Percentiles rank a stretch among this genome's conserved stretches.
Conservation (phyloP, 2,329 filamentous ascomycete genomes). For the Trichocomaceae sp. region DNA sequence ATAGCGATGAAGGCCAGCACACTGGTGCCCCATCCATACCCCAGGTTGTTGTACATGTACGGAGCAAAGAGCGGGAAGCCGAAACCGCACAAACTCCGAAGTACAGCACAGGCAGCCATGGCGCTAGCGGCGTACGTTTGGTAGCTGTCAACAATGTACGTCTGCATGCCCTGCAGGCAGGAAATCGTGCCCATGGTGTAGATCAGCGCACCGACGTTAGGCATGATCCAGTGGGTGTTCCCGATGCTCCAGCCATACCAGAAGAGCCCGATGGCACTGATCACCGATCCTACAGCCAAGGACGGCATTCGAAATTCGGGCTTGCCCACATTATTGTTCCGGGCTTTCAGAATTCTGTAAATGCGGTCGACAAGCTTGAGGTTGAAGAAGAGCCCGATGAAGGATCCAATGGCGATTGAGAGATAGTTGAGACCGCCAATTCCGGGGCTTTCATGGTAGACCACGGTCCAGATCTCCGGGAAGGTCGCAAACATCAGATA, state of each 20-base stretch:
- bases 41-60: conserved; percentile 31
- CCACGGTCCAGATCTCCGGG: background rate
- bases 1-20: conserved; percentile 48
- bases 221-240: conserved; percentile 49
- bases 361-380: background rate
- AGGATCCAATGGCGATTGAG: background rate
- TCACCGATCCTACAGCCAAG: conserved; percentile 41
- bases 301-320: conserved; percentile 43
- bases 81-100: conserved; percentile 49
- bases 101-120: conserved; percentile 46
- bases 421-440: background rate
- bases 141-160: conserved; percentile 54
- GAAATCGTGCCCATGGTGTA: conserved; percentile 48
- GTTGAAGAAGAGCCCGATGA: background rate
- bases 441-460: background rate
- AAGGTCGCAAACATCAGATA: conserved; percentile 39
- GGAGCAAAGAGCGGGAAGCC: conserved; percentile 53
- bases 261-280: conserved; percentile 47
- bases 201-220: conserved; percentile 48
- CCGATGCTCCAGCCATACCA: conserved; percentile 50
- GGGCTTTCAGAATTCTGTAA: background rate
- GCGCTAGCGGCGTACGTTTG: conserved; percentile 42
- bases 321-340: conserved; percentile 14
- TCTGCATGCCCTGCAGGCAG: conserved; percentile 47
- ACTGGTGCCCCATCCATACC: conserved; percentile 40